These are phyloP conservation scores for Alopecurus myosuroides DNA, from an alignment of 176 grass and related monocot species.

Conservation along the genomic window DNA sequence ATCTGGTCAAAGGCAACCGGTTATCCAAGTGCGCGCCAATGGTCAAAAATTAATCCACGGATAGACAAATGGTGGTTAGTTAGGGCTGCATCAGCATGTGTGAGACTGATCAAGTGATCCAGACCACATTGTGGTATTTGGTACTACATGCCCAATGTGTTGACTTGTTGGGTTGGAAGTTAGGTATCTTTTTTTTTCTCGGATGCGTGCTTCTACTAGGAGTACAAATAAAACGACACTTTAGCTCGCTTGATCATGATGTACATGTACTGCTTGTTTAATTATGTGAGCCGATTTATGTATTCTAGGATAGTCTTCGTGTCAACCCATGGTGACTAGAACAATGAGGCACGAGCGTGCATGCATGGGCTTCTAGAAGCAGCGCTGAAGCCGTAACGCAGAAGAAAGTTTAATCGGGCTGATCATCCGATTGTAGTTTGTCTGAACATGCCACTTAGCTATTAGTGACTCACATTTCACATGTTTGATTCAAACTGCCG, in stretches of 20 bases:
- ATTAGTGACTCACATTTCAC: neutral
- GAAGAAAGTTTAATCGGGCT: neutral
- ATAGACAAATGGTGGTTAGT: conserved; percentile 31
- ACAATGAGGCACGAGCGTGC: conserved; percentile 9
- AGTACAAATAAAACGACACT: neutral
- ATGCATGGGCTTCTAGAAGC: conserved; percentile 37
- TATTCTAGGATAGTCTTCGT: neutral
- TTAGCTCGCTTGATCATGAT: neutral
- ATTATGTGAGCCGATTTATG: neutral
- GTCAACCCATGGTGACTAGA: conserved; percentile 5
- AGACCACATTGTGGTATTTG: conserved; percentile 1
- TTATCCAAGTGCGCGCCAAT: conserved; percentile 13
- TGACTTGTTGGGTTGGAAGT: conserved; percentile 3
- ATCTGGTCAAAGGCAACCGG: conserved; percentile 27
- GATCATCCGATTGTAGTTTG: neutral
- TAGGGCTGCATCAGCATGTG: conserved; percentile 17
- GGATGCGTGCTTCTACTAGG: neutral
- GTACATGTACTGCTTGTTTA: neutral
- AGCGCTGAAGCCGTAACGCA: neutral
- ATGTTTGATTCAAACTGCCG: neutral
- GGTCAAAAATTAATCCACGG: conserved; percentile 17
- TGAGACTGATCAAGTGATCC: neutral
- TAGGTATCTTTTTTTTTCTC: no score
- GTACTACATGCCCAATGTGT: neutral
- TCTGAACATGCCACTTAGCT: neutral